These are phyloP conservation scores for Styphnolobium japonicum DNA, from an alignment of 306 rosid species.

Conservation along the genomic window DNA sequence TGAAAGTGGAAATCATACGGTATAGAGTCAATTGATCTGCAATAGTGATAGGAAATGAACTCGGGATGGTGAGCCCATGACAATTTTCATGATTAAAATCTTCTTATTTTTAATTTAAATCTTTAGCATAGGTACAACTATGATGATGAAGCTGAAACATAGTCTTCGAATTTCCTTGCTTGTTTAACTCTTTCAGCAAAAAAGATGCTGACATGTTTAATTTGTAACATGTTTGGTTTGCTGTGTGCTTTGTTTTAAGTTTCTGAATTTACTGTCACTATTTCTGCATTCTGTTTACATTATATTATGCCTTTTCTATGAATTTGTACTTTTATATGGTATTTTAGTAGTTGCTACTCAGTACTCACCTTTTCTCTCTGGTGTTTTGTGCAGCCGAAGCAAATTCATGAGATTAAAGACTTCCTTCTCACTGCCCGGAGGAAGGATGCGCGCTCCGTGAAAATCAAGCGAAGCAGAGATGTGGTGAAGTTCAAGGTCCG, in stretches of 20 bases:
- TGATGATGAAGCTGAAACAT: neutral
- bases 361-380: neutral
- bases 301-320: neutral
- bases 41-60: neutral
- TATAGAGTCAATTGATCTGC: neutral
- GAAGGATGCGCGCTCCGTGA: constrained; percentile 87
- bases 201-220: neutral
- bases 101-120: neutral
- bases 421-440: constrained; percentile 89
- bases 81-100: neutral
- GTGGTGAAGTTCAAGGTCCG: constrained; percentile 96
- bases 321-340: neutral
- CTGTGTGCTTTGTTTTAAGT: neutral
- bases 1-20: no score
- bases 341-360: neutral
- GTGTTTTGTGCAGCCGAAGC: constrained; percentile 63
- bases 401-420: constrained; percentile 88
- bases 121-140: neutral
- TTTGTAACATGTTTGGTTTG: neutral
- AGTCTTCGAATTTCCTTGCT: neutral
- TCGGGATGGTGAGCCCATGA: no score
- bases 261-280: neutral
- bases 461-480: constrained; percentile 75
- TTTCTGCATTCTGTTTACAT: neutral
- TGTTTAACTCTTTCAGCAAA: neutral